Evolutionary conservation across 495 filamentous ascomycete genomes (phyloP).

Genomic region (Staphylotrichum longicolle): DNA sequence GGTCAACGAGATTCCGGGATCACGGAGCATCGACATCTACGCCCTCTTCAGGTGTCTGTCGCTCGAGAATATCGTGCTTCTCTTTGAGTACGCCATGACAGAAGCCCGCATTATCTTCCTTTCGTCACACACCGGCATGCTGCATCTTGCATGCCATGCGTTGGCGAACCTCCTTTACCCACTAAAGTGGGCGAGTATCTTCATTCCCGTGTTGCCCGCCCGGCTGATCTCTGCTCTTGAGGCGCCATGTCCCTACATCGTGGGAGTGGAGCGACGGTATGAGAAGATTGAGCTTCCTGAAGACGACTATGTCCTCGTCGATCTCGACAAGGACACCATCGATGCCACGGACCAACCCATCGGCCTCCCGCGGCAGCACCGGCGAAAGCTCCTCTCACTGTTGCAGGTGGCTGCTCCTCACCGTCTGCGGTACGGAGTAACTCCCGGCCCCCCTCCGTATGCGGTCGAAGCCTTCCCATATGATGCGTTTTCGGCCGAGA

Average conservation of each 20-base stretch:
- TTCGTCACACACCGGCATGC: conserved; percentile 94
- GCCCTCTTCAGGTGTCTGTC: conserved; percentile 86
- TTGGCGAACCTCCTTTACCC: conserved; percentile 84
- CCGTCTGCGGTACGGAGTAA: conserved; percentile 81
- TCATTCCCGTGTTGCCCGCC: conserved; percentile 88
- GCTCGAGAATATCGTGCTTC: conserved; percentile 83
- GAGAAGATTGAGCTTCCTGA: conserved; percentile 88
- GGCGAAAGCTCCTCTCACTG: conserved; percentile 82
- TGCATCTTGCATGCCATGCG: conserved; percentile 85
- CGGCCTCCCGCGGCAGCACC: conserved; percentile 80
- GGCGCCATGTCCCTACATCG: conserved; percentile 94
- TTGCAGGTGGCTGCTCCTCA: conserved; percentile 89
- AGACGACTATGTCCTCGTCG: conserved; percentile 95
- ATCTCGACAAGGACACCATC: conserved; percentile 86
- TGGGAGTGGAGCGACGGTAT: conserved; percentile 91
- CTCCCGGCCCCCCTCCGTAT: conserved; percentile 85
- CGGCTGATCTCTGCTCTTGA: conserved; percentile 85
- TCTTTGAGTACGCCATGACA: conserved; percentile 89
- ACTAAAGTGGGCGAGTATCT: conserved; percentile 85
- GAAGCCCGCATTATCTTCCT: conserved; percentile 95
- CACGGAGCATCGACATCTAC: conserved; percentile 88
- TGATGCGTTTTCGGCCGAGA: conserved; percentile 86
- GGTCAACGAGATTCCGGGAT: conserved; percentile 88
- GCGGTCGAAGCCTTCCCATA: conserved; percentile 88
- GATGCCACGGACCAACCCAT: conserved; percentile 72